Base-by-base conservation (phyloP, 768 basidiomycete species). In the Boletus speciosus region DNA sequence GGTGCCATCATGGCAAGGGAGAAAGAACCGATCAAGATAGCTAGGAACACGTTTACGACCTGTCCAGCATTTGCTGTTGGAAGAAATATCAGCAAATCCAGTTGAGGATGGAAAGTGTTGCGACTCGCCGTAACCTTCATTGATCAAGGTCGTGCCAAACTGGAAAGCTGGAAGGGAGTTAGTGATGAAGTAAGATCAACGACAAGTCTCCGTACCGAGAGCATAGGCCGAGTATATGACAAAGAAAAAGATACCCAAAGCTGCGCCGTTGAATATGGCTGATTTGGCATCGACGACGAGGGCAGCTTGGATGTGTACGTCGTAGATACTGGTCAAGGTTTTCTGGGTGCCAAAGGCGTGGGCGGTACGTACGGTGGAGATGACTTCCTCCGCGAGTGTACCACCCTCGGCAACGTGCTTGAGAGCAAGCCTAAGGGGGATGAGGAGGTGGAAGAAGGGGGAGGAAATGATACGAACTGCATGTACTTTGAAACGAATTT, bases 11-110 rank as follows among this genome's bases (percentile, higher is more conserved):
- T 63, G 4, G 86, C 89, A 50, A 94, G 76, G 15, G 91, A 93
- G 77, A 98, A 95, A 2, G 92, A 90, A 63, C 93, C 94, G 62
- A 93, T 93, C 39, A 95, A 73, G 64, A 95, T 84, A 42, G 90
- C 79, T 60, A 91, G 72, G 70, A 95, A 82, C 40, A 93, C 92
- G 60, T 90, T 97, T 51, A 97, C 80, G 51, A 97, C 82, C 16
- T 76, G 62, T 11, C 93, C 94, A 9, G 87, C 74, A 41, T 75
- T 74, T 21, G 84, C 87, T 85, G 61, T 51, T 37, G 52, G 34
- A 37, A 35, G 23, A 50, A n/a, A 46, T 15, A 25, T 57, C 2
- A 54, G 41, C 11, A 37, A 47, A 16, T 3, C 31, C 32, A 39
- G 9, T 8, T 4, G 41, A 42, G 8, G 34, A 46, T 42, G 32